Conservation (phyloP, 2,329 filamentous ascomycete genomes). For the Akanthomyces uredinophilus region DNA sequence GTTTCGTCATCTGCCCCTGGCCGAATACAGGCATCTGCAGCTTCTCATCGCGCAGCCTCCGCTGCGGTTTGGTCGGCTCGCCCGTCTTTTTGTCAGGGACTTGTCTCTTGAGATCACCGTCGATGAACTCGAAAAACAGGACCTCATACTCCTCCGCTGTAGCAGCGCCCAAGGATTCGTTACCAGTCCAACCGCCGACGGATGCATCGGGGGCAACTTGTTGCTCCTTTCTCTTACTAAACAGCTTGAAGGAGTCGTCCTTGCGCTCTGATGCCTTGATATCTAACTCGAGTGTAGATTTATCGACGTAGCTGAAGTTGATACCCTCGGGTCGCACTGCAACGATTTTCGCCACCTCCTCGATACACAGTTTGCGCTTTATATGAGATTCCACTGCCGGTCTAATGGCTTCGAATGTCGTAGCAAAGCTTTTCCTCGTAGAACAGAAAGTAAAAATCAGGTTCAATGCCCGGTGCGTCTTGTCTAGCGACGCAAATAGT, state of each 20-base stretch:
- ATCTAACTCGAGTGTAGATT: slow-evolving; percentile 75
- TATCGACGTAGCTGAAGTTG: slow-evolving; percentile 81
- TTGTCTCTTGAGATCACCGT: slow-evolving; percentile 83
- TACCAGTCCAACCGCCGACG: slow-evolving; percentile 51
- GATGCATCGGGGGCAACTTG: slow-evolving; percentile 49
- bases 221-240: slow-evolving; percentile 42
- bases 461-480: slow-evolving; percentile 80
- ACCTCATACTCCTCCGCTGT: slow-evolving; percentile 54
- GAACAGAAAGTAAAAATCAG: slow-evolving; percentile 93
- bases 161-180: slow-evolving; percentile 35
- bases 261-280: slow-evolving; percentile 58
- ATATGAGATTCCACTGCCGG: slow-evolving; percentile 79
- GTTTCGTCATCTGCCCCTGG: slow-evolving; percentile 81
- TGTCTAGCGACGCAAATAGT: slow-evolving; percentile 65
- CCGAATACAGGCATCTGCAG: slow-evolving; percentile 89
- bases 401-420: slow-evolving; percentile 85
- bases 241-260: slow-evolving; percentile 56
- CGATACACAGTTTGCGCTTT: slow-evolving; percentile 61
- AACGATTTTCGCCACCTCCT: slow-evolving; percentile 79
- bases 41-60: slow-evolving; percentile 69
- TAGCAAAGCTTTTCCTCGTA: slow-evolving; percentile 85
- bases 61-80: slow-evolving; percentile 61
- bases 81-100: slow-evolving; percentile 68
- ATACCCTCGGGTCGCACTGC: slow-evolving; percentile 72
- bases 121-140: slow-evolving; percentile 85